Evolutionary conservation across 768 basidiomycete genomes (phyloP).

Genomic region (Imleria badia): DNA sequence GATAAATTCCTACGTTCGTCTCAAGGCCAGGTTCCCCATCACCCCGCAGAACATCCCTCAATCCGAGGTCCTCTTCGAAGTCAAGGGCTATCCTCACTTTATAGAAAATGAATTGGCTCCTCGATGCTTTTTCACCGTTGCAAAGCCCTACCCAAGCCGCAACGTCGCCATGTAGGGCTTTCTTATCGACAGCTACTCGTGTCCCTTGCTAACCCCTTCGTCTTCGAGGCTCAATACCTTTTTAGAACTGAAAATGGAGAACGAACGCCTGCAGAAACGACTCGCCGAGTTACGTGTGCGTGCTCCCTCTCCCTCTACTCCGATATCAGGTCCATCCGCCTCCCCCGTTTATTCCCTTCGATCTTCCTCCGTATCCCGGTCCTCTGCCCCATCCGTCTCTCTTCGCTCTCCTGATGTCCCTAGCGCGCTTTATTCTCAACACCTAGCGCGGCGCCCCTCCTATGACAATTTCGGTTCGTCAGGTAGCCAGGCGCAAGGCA

Average conservation of each 20-base stretch:
- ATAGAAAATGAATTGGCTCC: slow-evolving; percentile 37
- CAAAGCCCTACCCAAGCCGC: slow-evolving; percentile 74
- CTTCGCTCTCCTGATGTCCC: slow-evolving; percentile 13
- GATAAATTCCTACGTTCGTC: slow-evolving; percentile 57
- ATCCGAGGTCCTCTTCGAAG: slow-evolving; percentile 64
- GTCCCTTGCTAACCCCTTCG: neutral
- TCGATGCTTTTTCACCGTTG: slow-evolving; percentile 71
- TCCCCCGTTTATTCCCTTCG: slow-evolving; percentile 28
- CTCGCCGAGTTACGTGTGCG: slow-evolving; percentile 43
- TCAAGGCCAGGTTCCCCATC: slow-evolving; percentile 49
- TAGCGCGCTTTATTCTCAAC: slow-evolving; percentile 17
- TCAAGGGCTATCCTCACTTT: slow-evolving; percentile 64
- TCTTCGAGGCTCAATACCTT: slow-evolving; percentile 61
- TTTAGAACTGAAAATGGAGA: slow-evolving; percentile 85
- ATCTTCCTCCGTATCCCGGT: slow-evolving; percentile 28
- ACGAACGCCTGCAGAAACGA: slow-evolving; percentile 72
- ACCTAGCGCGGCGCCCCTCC: slow-evolving; percentile 1
- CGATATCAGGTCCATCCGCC: slow-evolving; percentile 13
- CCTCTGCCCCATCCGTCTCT: slow-evolving; percentile 20
- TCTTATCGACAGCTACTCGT: neutral
- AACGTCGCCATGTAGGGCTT: slow-evolving; percentile 62
- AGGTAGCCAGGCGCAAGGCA: slow-evolving; percentile 8
- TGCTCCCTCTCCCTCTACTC: slow-evolving; percentile 17
- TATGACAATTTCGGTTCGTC: slow-evolving; percentile 17
- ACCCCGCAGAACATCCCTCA: slow-evolving; percentile 24